Evolutionary conservation across 306 rosid genomes (phyloP).

Genomic region (Acacia crassicarpa): DNA sequence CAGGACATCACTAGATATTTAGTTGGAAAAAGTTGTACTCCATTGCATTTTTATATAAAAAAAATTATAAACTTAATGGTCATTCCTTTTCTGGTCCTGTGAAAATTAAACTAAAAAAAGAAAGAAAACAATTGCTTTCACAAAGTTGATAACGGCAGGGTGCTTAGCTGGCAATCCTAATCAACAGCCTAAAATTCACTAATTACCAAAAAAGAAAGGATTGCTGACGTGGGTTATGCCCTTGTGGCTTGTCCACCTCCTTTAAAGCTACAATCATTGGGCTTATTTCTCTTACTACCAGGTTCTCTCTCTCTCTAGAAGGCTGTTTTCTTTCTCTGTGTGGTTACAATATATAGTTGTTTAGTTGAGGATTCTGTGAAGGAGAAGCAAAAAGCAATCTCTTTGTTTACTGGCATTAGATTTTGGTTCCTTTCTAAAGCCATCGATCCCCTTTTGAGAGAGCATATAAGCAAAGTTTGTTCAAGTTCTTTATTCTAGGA

Average conservation of each 20-base stretch:
- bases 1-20: neutral
- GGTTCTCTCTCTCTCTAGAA: constrained; percentile 27
- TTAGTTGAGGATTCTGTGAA: constrained; percentile 26
- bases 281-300: constrained; percentile 31
- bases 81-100: neutral
- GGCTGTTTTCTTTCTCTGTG: constrained; percentile 15
- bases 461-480: neutral
- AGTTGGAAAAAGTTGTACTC: neutral
- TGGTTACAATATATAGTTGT: constrained; percentile 32
- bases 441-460: neutral
- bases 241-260: too few species aligned
- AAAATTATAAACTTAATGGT: neutral
- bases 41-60: neutral
- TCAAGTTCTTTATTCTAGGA: neutral
- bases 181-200: constrained; percentile 55
- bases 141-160: constrained; percentile 17
- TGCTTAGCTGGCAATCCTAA: constrained; percentile 75
- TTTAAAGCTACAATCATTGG: constrained; percentile 76
- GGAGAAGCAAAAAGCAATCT: constrained; percentile 36
- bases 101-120: neutral
- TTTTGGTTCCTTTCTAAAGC: constrained; percentile 46
- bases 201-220: constrained; percentile 26
- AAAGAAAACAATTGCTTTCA: constrained; percentile 20
- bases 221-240: constrained; percentile 59
- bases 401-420: constrained; percentile 34